Evolutionary conservation across 139 green algal genomes (phyloP), one percentile per base, ranked within the genome.

Genomic region (Chlorella sp.): DNA sequence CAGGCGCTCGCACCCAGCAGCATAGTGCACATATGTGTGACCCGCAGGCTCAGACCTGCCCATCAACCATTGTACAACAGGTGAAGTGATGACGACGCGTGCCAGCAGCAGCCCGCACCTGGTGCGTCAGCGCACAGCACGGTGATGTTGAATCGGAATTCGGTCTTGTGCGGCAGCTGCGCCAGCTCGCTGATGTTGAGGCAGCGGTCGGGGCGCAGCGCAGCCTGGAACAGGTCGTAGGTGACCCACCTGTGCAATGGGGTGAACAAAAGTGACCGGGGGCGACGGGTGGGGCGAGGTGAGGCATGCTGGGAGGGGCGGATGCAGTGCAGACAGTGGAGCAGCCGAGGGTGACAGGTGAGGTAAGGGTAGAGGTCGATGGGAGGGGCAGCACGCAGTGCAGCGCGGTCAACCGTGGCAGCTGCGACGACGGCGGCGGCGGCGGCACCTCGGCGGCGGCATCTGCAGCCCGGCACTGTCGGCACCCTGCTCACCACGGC

Each of bases 111-210:
- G 67, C 67, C 28, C 67, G 67, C 67, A 73, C 34, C 34, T 21
- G 69, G 18, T 5, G 69, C 69, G 2, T 26, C 34, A 1, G 69
- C 36, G 69, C 69, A 75, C 4, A n/a, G n/a, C n/a, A 82, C 12
- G 39, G 60, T 82, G 60, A 82, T 41, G 76, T 82, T 82, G 60
- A 82, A 82, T 11, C 23, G 12, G 36, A 62, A 82, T 0, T 38
- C 36, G 28, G 76, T 7, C 2, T 7, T 56, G 69, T 11, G 16
- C 6, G 36, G 32, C 69, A 38, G 15, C 26, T 60, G 21, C 60
- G 57, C 76, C 36, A 82, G 60, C 18, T 47, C 26, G 76, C 76
- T 82, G 38, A 82, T 20, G 36, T 82, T 82, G 20, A 82, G 38
- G 76, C 76, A 82, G 11, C 9, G 15, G 60, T 82, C 76, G 1